A percentile compares a stretch with the other conserved stretches of the same genome.
Evolutionary conservation across 441 rosid genomes (phyloP).

Genomic region (Jatropha podagrica): DNA sequence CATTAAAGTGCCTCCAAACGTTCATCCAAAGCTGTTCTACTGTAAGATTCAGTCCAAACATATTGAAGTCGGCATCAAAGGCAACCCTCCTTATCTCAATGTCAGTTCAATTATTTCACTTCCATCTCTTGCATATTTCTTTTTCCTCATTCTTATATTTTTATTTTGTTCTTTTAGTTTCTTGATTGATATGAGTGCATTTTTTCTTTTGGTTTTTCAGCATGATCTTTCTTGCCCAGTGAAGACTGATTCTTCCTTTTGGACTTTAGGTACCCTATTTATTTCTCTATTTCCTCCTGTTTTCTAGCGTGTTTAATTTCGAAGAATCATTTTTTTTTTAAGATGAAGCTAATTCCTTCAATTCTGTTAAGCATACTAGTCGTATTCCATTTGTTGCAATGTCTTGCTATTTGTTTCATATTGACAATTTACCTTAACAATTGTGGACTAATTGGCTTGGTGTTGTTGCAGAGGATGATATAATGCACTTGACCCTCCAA

Average conservation of each 20-base stretch:
- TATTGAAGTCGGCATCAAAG: constrained; percentile 84
- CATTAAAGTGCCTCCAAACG: constrained; percentile 65
- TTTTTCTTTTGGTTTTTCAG: constrained; percentile 31
- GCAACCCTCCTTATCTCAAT: constrained; percentile 93
- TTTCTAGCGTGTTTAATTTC: not conserved
- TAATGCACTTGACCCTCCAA: constrained; percentile 85
- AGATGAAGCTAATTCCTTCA: not conserved
- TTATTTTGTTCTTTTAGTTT: not conserved
- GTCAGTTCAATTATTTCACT: constrained; percentile 32
- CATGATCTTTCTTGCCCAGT: constrained; percentile 70
- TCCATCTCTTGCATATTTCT: not conserved
- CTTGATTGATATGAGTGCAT: not conserved
- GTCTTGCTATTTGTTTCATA: not conserved
- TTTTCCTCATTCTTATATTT: not conserved
- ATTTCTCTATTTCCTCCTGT: not conserved
- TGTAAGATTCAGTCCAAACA: constrained; percentile 81
- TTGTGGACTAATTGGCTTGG: not conserved
- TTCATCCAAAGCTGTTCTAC: constrained; percentile 64
- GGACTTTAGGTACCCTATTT: constrained; percentile 62
- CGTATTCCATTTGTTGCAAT: not conserved
- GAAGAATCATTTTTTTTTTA: not conserved
- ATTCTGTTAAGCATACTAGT: too few relatives aligned
- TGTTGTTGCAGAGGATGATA: constrained; percentile 63
- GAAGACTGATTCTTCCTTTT: constrained; percentile 88
- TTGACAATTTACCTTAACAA: too few relatives aligned